Conservation (phyloP, 1,284 basidiomycete species). For the Bjerkandera adusta region DNA sequence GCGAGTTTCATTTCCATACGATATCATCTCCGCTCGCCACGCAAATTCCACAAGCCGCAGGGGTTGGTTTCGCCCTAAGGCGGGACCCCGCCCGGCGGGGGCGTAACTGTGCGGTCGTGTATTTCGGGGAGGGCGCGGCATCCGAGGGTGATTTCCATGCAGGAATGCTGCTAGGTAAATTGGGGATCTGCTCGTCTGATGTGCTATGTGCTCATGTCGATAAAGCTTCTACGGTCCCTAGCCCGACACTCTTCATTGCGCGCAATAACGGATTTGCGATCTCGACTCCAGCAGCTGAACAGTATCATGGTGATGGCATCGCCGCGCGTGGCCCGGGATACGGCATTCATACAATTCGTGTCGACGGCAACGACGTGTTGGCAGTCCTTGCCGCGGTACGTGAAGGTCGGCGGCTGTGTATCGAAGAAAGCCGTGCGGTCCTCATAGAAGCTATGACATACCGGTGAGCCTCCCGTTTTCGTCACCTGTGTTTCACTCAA, state of each 20-base stretch:
- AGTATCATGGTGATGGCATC: constrained; percentile 93
- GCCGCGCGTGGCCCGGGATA: constrained; percentile 92
- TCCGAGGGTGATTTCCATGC: constrained; percentile 81
- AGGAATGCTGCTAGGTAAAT: constrained; percentile 59
- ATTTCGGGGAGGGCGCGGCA: constrained; percentile 86
- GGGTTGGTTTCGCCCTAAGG: constrained; percentile 91
- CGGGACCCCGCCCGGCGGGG: constrained; percentile 72
- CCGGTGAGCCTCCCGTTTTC: constrained; percentile 42
- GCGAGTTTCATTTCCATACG: constrained; percentile 85
- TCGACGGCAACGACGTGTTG: constrained; percentile 93
- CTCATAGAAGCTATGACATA: constrained; percentile 94
- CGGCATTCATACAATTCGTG: constrained; percentile 86
- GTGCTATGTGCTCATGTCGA: not conserved
- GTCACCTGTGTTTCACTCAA: constrained; percentile 7
- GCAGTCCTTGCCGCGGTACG: constrained; percentile 83
- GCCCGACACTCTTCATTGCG: constrained; percentile 73
- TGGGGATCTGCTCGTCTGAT: not conserved
- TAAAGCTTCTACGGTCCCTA: constrained; percentile 68
- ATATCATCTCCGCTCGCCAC: constrained; percentile 95
- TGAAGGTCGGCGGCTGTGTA: constrained; percentile 76
- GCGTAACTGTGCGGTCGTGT: constrained; percentile 83
- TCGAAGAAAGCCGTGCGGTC: constrained; percentile 81
- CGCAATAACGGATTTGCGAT: constrained; percentile 94
- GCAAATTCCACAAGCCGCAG: constrained; percentile 95
- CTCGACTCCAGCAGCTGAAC: constrained; percentile 88